Conservation (phyloP, 2,329 filamentous ascomycete species). For the Bretziella fagacearum region DNA sequence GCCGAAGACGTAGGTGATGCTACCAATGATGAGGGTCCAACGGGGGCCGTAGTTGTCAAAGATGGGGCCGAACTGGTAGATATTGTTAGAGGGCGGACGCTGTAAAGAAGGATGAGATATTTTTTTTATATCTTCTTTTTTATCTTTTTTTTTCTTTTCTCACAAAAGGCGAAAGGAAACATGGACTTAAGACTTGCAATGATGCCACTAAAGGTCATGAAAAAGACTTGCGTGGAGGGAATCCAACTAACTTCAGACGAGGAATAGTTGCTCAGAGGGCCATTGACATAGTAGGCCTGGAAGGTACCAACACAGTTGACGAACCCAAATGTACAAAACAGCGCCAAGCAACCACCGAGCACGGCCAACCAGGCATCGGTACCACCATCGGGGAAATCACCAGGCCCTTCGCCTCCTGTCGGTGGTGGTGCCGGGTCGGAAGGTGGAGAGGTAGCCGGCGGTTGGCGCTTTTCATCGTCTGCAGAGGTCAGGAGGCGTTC, state of each 20-base stretch:
- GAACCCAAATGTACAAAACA: constrained; percentile 30
- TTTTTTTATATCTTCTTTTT: not conserved
- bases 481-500: constrained; percentile 15
- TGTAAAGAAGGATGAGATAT: not conserved
- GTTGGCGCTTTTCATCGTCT: constrained; percentile 5
- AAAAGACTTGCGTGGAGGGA: constrained; percentile 34
- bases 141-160: not conserved
- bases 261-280: constrained; percentile 30
- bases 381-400: constrained; percentile 45
- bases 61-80: constrained; percentile 34
- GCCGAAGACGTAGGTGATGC: constrained; percentile 41
- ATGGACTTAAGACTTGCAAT: constrained; percentile 23
- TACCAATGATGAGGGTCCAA: constrained; percentile 36
- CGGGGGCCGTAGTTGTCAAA: constrained; percentile 50
- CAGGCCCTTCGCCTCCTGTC: too few relatives aligned
- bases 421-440: constrained; percentile 13
- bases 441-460: not conserved
- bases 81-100: constrained; percentile 7
- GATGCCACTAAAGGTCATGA: constrained; percentile 32
- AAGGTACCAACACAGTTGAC: constrained; percentile 36
- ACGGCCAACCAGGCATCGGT: constrained; percentile 40
- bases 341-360: constrained; percentile 27
- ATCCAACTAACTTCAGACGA: constrained; percentile 43
- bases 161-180: too few relatives aligned
- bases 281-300: constrained; percentile 38